These are phyloP conservation scores for Cynanchum wilfordii DNA, from an alignment of 257 asterid species.

Conservation along the genomic window DNA sequence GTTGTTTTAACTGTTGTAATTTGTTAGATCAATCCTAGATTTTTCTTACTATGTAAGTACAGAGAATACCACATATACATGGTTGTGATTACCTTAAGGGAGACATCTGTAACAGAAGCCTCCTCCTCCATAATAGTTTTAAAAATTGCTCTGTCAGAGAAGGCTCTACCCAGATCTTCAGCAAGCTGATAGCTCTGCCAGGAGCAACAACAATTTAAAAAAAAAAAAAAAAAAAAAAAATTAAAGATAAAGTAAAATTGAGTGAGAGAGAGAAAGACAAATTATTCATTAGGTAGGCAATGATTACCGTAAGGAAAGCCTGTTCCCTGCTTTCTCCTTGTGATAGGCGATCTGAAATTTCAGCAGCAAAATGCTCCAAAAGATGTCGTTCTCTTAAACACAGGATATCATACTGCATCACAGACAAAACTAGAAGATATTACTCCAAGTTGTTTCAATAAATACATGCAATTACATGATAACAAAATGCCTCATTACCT, in stretches of 20 bases:
- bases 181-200: conserved; percentile 87
- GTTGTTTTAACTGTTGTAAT: neutral
- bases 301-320: conserved; percentile 54
- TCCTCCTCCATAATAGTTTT: conserved; percentile 67
- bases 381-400: conserved; percentile 91
- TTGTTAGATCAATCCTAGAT: neutral
- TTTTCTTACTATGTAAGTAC: neutral
- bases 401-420: conserved; percentile 59
- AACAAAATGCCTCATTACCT: conserved; percentile 42
- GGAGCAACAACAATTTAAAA: conserved; percentile 3
- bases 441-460: conserved; percentile 5
- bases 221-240: too few relatives aligned
- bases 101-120: conserved; percentile 40
- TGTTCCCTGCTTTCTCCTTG: conserved; percentile 80
- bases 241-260: neutral
- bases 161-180: conserved; percentile 93
- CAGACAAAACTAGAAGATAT: conserved; percentile 7
- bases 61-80: neutral
- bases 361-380: conserved; percentile 66
- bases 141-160: conserved; percentile 64
- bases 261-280: conserved; percentile 7
- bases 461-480: neutral
- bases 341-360: conserved; percentile 57
- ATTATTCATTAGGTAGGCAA: neutral
- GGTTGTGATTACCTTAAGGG: conserved; percentile 49